phyloP scores from a whole-genome alignment of 768 basidiomycete genomes.

The Boletus subcaerulescens region DNA sequence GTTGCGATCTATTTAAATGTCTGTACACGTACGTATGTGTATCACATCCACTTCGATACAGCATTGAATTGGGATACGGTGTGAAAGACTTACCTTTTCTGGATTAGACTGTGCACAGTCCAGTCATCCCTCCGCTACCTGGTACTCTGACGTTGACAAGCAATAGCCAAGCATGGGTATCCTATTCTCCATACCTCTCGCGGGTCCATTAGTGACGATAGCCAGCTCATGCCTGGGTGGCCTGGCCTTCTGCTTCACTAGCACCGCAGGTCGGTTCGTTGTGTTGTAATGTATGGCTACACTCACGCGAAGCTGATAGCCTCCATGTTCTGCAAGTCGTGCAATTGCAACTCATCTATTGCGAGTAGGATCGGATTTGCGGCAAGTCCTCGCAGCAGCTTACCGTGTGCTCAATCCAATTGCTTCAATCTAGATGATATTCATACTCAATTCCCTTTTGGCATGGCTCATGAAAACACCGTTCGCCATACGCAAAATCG shows the following conservation, averaged over 20 bases:
- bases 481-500: slow-evolving; percentile 78
- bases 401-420: not conserved
- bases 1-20: not conserved
- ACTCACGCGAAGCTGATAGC: slow-evolving; percentile 42
- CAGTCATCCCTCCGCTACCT: not conserved
- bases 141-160: not conserved
- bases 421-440: slow-evolving; percentile 69
- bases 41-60: no score
- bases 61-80: no score
- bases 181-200: slow-evolving; percentile 68
- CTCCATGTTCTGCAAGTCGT: slow-evolving; percentile 96
- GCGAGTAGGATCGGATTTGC: slow-evolving; percentile 96
- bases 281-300: not conserved
- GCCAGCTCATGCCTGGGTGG: slow-evolving; percentile 83
- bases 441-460: slow-evolving; percentile 90
- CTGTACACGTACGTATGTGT: no score
- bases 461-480: slow-evolving; percentile 97
- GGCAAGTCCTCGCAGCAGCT: slow-evolving; percentile 42
- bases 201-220: slow-evolving; percentile 64
- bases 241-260: slow-evolving; percentile 82
- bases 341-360: slow-evolving; percentile 98
- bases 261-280: slow-evolving; percentile 66
- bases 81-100: not conserved
- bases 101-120: not conserved
- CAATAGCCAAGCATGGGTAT: slow-evolving; percentile 58